These are phyloP conservation scores for Vinca minor DNA, from an alignment of 257 asterid genomes.

Conservation along the genomic window DNA sequence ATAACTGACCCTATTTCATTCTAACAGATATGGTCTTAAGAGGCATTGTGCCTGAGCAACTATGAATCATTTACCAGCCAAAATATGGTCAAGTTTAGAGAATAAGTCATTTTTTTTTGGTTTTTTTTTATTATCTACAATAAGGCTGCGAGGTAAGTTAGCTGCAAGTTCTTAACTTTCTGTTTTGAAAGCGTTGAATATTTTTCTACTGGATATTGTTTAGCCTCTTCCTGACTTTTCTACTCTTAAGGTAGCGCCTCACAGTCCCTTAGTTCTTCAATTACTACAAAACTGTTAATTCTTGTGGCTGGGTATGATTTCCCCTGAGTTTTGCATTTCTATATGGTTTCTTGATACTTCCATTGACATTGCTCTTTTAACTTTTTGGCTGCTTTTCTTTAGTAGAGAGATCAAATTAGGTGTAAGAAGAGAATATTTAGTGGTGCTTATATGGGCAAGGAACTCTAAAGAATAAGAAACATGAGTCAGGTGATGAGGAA, in stretches of 20 bases:
- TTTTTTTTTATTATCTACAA: too few species aligned
- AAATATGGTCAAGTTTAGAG: background rate
- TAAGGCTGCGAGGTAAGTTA: background rate
- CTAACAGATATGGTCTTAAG: background rate
- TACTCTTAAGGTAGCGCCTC: background rate
- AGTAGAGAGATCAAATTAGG: background rate
- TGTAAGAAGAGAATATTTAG: background rate
- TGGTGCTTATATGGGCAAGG: background rate
- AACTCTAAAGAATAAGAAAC: background rate
- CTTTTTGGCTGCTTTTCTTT: background rate
- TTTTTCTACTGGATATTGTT: background rate
- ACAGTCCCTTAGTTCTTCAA: background rate
- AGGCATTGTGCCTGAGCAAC: background rate
- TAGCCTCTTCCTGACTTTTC: background rate
- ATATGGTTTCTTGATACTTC: background rate
- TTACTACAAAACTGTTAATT: background rate
- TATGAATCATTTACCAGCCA: background rate
- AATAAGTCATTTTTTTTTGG: too few species aligned
- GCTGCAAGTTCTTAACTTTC: background rate
- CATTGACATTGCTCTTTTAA: background rate
- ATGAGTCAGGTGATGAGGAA: background rate
- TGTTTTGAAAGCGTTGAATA: background rate
- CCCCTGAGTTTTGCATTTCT: background rate
- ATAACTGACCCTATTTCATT: too few species aligned
- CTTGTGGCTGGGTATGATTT: background rate